Base-by-base conservation (phyloP, 1,284 basidiomycete species). In the Ceratobasidium sp. region DNA sequence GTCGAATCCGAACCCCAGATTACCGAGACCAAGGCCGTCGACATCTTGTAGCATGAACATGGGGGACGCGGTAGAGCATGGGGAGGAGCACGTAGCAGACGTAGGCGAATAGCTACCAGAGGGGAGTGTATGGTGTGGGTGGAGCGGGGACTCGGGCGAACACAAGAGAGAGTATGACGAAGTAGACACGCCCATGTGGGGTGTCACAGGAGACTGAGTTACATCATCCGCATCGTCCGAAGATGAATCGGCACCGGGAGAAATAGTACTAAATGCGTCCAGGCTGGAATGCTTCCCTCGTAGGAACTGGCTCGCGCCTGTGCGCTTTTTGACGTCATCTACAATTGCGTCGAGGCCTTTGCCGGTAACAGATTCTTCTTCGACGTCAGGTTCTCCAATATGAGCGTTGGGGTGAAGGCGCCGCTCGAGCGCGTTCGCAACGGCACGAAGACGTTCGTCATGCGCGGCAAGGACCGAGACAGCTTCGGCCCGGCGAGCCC, bases 271-370 rank as follows among this genome's bases (percentile, higher is more conserved):
- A 78, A 88, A 87, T 3, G 87, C 84, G 77, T 88, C 86, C 60
- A 88, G 82, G 79, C 86, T 86, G 20, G 87, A 88, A 75, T 88
- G 87, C 78, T 87, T 88, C 37, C 86, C 86, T 56, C 86, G 86
- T 49, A 88, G 82, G 81, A 88, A 87, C 60, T 85, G 86, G 65
- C 86, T 87, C 17, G 83, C 82, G 28, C 87, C 87, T 0, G 85
- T 87, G 33, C 84, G 84, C 77, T 86, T 86, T 81, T 87, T 88
- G 74, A 88, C 87, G 51, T 86, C 83, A 67, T 88, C 87, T 45
- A 87, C 86, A 58, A 87, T 85, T 49, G 84, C 83, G 65, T 87
- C 87, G 28, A 88, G 83, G 26, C 87, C 87, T 77, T 87, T 87
- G 31, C 86, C 86, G 61, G 74, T 75, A 31, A 75, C 74, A 42